These are phyloP conservation scores for Galeopsis tetrahit DNA, from an alignment of 257 asterid genomes.

Conservation along the genomic window DNA sequence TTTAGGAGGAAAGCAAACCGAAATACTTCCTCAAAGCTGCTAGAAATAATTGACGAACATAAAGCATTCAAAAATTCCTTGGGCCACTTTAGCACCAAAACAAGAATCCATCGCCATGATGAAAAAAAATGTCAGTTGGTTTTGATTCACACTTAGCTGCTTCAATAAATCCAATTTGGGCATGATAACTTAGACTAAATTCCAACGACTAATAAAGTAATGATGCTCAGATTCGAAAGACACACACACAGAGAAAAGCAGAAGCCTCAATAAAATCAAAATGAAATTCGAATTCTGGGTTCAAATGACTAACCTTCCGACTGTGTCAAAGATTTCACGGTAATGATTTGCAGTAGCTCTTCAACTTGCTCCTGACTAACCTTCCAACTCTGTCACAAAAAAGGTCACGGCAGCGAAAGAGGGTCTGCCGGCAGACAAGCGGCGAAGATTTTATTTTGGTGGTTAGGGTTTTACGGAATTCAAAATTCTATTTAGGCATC, in stretches of 20 bases:
- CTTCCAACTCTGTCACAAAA: not conserved
- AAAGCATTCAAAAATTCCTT: too few relatives aligned
- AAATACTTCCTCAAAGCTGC: too few relatives aligned
- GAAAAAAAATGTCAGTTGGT: not conserved
- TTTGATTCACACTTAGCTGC: not conserved
- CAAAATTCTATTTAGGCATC: too few relatives aligned
- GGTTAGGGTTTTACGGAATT: not conserved
- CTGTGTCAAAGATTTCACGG: constrained; percentile 71
- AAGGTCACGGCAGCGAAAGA: constrained; percentile 61
- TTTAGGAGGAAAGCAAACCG: too few relatives aligned
- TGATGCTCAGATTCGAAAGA: not conserved
- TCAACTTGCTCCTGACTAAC: constrained; percentile 38
- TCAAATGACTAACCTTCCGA: constrained; percentile 70
- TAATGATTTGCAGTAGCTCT: constrained; percentile 78
- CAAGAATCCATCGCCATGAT: not conserved
- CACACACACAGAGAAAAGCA: not conserved
- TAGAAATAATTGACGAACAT: too few relatives aligned
- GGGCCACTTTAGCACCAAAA: too few relatives aligned
- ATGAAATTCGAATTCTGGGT: not conserved
- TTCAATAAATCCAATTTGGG: not conserved
- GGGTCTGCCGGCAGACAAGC: constrained; percentile 21
- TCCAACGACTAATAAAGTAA: not conserved
- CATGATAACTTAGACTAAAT: not conserved
- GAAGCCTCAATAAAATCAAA: not conserved
- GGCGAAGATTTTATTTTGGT: constrained; percentile 22